Evolutionary conservation across 2,329 filamentous ascomycete genomes (phyloP).

Genomic region (Tolypocladium guangdongense): DNA sequence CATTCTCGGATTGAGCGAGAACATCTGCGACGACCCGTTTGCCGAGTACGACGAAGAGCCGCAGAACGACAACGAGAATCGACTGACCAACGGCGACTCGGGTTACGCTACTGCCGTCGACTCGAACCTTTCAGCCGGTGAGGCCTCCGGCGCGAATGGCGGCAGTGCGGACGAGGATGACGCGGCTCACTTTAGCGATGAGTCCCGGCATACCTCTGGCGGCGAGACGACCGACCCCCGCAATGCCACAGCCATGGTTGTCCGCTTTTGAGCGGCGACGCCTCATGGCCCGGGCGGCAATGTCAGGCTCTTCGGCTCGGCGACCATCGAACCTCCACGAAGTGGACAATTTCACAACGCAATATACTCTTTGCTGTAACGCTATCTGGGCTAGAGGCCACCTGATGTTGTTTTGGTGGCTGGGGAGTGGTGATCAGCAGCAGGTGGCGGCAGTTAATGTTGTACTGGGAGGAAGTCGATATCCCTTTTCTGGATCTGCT

Average conservation of each 20-base stretch:
- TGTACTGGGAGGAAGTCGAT: conserved; percentile 15
- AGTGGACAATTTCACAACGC: background rate
- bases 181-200: background rate
- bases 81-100: conserved; percentile 7
- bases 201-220: background rate
- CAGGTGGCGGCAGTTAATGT: background rate
- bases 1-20: conserved; percentile 9
- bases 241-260: background rate
- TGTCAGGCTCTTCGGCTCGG: no score
- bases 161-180: background rate
- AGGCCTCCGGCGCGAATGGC: background rate
- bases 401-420: background rate
- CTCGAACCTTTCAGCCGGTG: background rate
- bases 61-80: conserved; percentile 13
- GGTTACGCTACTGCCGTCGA: conserved; percentile 2
- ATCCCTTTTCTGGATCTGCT: conserved; percentile 17
- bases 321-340: background rate
- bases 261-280: background rate
- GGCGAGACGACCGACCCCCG: background rate
- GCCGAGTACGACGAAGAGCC: conserved; percentile 28
- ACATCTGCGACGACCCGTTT: conserved; percentile 18
- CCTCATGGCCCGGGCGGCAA: background rate
- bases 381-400: background rate
- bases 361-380: background rate
- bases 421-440: background rate